Conservation (phyloP, 768 basidiomycete species). For the Daedaleopsis nitida region DNA sequence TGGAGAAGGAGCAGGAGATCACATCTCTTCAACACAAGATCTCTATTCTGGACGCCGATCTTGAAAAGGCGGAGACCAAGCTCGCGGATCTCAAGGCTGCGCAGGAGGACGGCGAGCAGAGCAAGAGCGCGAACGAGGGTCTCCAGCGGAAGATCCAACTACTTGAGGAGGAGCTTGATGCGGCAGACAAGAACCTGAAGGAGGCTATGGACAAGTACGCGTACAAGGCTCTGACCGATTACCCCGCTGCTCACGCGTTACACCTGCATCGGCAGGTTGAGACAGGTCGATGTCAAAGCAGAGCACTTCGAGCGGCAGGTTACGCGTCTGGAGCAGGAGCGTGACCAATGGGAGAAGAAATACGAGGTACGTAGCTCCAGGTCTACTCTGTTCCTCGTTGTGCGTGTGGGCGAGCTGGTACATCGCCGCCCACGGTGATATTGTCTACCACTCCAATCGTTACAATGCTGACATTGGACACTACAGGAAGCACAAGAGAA, state of each 20-base stretch:
- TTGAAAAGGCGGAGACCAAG: constrained; percentile 71
- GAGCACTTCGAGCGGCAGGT: constrained; percentile 97
- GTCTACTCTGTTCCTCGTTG: background rate
- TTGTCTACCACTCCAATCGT: background rate
- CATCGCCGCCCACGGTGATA: background rate
- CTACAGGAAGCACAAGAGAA: constrained; percentile 70
- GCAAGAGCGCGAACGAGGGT: constrained; percentile 71
- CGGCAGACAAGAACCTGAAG: constrained; percentile 94
- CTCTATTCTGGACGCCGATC: constrained; percentile 59
- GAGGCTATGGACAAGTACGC: constrained; percentile 96
- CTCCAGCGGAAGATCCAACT: constrained; percentile 84
- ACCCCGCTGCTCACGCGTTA: constrained; percentile 1
- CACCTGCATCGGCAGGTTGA: constrained; percentile 54
- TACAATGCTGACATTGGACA: constrained; percentile 10
- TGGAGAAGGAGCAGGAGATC: constrained; percentile 87
- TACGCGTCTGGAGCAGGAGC: constrained; percentile 82
- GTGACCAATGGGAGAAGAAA: constrained; percentile 93
- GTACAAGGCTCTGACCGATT: background rate
- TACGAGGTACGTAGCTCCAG: constrained; percentile 66
- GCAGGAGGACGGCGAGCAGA: constrained; percentile 67
- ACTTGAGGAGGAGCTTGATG: constrained; percentile 94
- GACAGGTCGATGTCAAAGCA: constrained; percentile 97
- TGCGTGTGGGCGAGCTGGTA: background rate
- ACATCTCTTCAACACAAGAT: constrained; percentile 77
- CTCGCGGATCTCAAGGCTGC: constrained; percentile 65